Conservation (phyloP, 2,329 filamentous ascomycete species). For the Aspergillus clavatus region DNA sequence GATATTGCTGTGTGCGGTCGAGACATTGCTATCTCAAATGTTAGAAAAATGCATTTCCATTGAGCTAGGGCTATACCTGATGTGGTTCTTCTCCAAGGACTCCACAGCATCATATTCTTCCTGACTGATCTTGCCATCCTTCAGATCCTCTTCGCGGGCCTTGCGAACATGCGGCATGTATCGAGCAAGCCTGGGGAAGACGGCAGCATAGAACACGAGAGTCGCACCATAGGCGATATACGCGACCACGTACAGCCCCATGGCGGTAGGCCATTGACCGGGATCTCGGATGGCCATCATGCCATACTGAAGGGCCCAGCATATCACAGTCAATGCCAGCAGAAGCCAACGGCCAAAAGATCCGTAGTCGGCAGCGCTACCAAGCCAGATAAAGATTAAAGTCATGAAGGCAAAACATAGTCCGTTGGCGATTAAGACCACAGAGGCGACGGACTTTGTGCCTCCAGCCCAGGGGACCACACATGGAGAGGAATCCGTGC, state of each 20-base stretch:
- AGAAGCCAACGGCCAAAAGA: constrained; percentile 41
- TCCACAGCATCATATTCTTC: constrained; percentile 39
- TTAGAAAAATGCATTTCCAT: constrained; percentile 3
- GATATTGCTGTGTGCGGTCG: constrained; percentile 42
- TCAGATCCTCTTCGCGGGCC: constrained; percentile 39
- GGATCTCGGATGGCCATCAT: constrained; percentile 37
- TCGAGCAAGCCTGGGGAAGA: constrained; percentile 38
- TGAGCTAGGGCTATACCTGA: constrained; percentile 25
- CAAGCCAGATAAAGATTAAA: constrained; percentile 39
- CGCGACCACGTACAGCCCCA: constrained; percentile 39
- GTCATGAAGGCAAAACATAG: constrained; percentile 43
- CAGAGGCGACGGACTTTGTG: constrained; percentile 34
- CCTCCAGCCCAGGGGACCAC: constrained; percentile 39
- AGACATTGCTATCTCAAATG: constrained; percentile 29
- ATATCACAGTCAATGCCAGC: constrained; percentile 37
- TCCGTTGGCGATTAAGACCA: constrained; percentile 41
- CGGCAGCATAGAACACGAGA: constrained; percentile 41
- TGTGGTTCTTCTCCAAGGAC: constrained; percentile 40
- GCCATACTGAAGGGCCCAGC: constrained; percentile 39
- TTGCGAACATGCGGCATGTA: constrained; percentile 41
- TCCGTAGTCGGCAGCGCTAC: constrained; percentile 42
- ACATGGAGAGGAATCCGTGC: constrained; percentile 33
- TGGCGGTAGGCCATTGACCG: constrained; percentile 38
- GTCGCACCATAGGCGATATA: constrained; percentile 41
- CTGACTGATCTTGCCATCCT: constrained; percentile 35